Base-by-base conservation (phyloP, 257 asterid genomes). In the Gardenia jasminoides region DNA sequence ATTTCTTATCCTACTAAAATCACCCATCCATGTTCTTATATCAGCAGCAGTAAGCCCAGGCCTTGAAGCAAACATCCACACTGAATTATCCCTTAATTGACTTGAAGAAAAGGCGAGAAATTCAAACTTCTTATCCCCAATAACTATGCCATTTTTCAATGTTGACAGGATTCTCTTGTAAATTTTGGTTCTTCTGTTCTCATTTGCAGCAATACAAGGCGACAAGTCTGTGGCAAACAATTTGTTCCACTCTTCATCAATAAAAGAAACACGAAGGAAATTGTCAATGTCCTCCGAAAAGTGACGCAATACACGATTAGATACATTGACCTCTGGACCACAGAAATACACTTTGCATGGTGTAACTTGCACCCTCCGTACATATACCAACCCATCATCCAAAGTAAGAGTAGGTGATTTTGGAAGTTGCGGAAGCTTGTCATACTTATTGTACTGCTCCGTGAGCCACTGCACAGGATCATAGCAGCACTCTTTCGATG, bases 61-160 rank as follows among this genome's bases (percentile, higher is more conserved):
- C 47, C 86, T 87, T 22, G 97, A 82, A 54, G 99, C 93, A 88
- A 95, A 95, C 99, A 95, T 95, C 99, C 99, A 95, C 24, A 84
- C 84, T 26, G 98, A 91, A 79, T 92, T 91, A 4, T 95, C 99
- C 62, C 94, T 84, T 82, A 95, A 77, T 83, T 95, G 98, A 82
- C 99, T 95, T 2, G 98, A 91, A 26, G 98, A 95, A 81, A 93
- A 95, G 13, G 99, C 98, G 61, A 95, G 97, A 87, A 95, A 95
- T 3, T 95, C 94, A 39, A 93, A 93, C 70, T 68, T 89, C 83
- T 89, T 89, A 72, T 89, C 69, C 30, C 99, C 99, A 80, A 95
- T 95, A 67, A 24, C 74, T 30, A 95, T 87, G 33, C 99, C 99
- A 6, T 86, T 83, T 83, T 80, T 80, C 13, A 95, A 87, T 2